Evolutionary conservation across 768 basidiomycete species (phyloP).

Genomic region (Mycena latifolia): DNA sequence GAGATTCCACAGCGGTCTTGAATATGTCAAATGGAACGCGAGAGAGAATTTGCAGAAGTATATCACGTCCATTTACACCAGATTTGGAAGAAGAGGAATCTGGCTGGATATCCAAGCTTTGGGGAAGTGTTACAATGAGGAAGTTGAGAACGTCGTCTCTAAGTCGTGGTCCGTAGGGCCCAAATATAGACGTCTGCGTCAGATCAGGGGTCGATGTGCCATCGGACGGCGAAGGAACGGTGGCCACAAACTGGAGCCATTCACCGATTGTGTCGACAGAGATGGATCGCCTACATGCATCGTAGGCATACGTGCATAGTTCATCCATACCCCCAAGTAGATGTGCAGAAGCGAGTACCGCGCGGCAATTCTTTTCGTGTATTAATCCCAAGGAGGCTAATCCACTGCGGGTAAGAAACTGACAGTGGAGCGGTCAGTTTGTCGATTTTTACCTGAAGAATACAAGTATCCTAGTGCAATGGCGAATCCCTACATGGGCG

Average conservation of each 20-base stretch:
- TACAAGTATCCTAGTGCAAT: conserved; percentile 83
- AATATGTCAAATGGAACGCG: conserved; percentile 90
- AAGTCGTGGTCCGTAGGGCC: conserved; percentile 80
- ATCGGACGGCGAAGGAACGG: conserved; percentile 62
- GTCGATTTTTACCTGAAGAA: conserved; percentile 60
- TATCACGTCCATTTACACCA: conserved; percentile 70
- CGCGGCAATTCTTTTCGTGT: conserved; percentile 84
- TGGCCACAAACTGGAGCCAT: conserved; percentile 85
- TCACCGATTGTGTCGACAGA: conserved; percentile 77
- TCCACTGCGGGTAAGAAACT: conserved; percentile 1
- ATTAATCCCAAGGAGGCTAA: conserved; percentile 69
- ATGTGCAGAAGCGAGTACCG: conserved; percentile 87
- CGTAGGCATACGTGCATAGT: conserved; percentile 83
- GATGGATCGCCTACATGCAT: conserved; percentile 81
- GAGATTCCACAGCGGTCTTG: conserved; percentile 84
- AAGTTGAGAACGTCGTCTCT: conserved; percentile 85
- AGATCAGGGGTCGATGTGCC: conserved; percentile 64
- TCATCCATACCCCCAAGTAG: conserved; percentile 91
- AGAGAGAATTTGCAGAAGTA: conserved; percentile 80
- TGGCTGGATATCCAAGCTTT: conserved; percentile 66
- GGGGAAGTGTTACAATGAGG: conserved; percentile 81
- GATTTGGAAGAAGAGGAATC: conserved; percentile 52
- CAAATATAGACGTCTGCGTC: conserved; percentile 72
- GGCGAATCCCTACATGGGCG: conserved; percentile 25
- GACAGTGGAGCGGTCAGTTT: background rate